Conservation (phyloP, 2,329 filamentous ascomycete species). For the Orbilia brochopaga region DNA sequence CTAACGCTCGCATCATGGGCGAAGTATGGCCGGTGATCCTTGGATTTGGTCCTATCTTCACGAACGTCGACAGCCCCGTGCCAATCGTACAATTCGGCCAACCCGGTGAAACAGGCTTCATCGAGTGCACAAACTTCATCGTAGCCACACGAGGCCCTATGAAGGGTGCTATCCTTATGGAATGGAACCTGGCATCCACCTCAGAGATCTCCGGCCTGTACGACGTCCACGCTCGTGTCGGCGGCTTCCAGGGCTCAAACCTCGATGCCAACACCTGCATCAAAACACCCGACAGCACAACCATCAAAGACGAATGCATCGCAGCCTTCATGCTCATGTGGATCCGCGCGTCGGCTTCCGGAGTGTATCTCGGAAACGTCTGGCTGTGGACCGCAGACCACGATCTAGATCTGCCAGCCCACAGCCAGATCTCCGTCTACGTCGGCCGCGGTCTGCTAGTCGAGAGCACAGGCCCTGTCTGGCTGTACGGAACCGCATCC, state of each 20-base stretch:
- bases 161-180: constrained; percentile 72
- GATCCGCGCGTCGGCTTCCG: constrained; percentile 56
- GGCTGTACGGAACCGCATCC: constrained; percentile 64
- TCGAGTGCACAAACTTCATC: constrained; percentile 64
- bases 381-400: constrained; percentile 65
- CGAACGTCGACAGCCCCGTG: constrained; percentile 59
- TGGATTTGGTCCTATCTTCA: constrained; percentile 62
- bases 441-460: constrained; percentile 62
- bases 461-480: constrained; percentile 62
- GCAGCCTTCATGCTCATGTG: constrained; percentile 59
- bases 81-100: constrained; percentile 64
- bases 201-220: constrained; percentile 67
- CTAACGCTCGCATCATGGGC: constrained; percentile 64
- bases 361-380: constrained; percentile 64
- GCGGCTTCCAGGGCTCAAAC: constrained; percentile 66
- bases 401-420: constrained; percentile 60
- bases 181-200: constrained; percentile 69
- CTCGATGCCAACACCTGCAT: constrained; percentile 59
- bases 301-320: constrained; percentile 57
- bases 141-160: constrained; percentile 61
- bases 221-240: constrained; percentile 93
- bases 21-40: constrained; percentile 65
- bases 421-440: constrained; percentile 59
- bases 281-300: constrained; percentile 58
- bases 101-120: constrained; percentile 62